Evolutionary conservation across 768 basidiomycete genomes (phyloP), one percentile per base, ranked within the genome.

Genomic region (Pisolithus albus): DNA sequence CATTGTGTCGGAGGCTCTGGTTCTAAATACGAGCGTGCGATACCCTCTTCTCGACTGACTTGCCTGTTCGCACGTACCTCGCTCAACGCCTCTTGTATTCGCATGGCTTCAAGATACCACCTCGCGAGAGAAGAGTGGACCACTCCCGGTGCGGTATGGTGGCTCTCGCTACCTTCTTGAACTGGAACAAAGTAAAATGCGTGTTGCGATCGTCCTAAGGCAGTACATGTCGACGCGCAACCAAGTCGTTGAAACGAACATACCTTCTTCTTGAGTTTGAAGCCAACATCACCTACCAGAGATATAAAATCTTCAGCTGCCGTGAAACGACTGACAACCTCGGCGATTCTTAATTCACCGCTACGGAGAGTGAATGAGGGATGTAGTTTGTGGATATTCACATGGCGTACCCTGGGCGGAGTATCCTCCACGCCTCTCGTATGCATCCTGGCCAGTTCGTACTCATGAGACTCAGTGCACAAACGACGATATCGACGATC

Each of bases 381-480:
- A 36, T 21, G 42, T 45, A 47, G 19, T 36, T 8, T 49, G 36
- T 51, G 50, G 41, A 44, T 39, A 19, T 50, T 52, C 42, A 32
- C 16, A 28, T 28, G 50, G 73, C 86, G 61, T 59, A 95, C 95
- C 79, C 80, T n/a, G 79, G 68, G 66, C 83, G 87, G 37, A 98
- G 73, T 38, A 98, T 80, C 57, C 96, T 76, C 82, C 90, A 89
- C 7, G 89, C 87, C 66, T 99, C 94, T 24, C 86, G 77, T 24
- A 98, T 77, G 60, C 91, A 91, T 42, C 76, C 77, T n/a, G 89
- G 79, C 96, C 96, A 99, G 64, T 99, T 97, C 15, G 84, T 88
- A 30, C 90, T 88, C 96, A 99, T 99, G 56, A 99, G 74, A 62
- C 94, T 97, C 57, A 99, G 76, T 21, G 94, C 90, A 64, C 92